phyloP scores from a whole-genome alignment of 1,139 yeast genomes.

The Debaryomyces sp. region DNA sequence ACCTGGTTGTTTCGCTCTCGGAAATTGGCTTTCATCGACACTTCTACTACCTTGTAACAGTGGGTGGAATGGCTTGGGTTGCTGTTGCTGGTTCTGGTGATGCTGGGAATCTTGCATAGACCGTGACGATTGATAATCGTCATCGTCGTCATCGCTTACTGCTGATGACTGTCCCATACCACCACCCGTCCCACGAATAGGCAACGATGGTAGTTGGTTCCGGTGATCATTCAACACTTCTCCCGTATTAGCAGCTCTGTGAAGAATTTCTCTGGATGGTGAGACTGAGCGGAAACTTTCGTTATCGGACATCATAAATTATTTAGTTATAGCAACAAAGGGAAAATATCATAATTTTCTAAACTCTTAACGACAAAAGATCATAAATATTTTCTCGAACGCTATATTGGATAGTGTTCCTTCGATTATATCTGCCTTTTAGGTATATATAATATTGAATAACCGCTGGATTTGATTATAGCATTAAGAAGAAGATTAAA shows the following conservation, averaged over 20 bases:
- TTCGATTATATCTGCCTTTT: not conserved
- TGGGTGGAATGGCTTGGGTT: not conserved
- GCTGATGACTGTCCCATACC: slow-evolving; percentile 12
- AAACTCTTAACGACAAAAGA: not conserved
- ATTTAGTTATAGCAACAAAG: slow-evolving; percentile 3
- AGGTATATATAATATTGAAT: not conserved
- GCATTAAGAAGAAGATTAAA: not conserved
- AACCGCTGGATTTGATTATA: not conserved
- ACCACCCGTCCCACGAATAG: slow-evolving; percentile 19
- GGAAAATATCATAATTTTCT: slow-evolving; percentile 4
- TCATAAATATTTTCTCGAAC: slow-evolving; percentile 4
- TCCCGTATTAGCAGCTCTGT: slow-evolving; percentile 43
- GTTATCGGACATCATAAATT: slow-evolving; percentile 44
- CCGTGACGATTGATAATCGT: not conserved
- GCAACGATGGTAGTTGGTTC: slow-evolving; percentile 49
- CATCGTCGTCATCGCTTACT: slow-evolving; percentile 14
- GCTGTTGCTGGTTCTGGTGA: not conserved
- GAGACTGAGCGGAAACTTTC: slow-evolving; percentile 45
- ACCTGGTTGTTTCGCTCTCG: not conserved
- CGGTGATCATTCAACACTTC: slow-evolving; percentile 61
- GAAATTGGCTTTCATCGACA: not conserved
- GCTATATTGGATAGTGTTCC: not conserved
- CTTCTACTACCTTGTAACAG: not conserved
- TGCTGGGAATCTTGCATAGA: not conserved
- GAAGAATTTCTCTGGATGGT: slow-evolving; percentile 31